These are phyloP conservation scores for Forsythia viridissima DNA, from an alignment of 257 asterid genomes.

Conservation along the genomic window DNA sequence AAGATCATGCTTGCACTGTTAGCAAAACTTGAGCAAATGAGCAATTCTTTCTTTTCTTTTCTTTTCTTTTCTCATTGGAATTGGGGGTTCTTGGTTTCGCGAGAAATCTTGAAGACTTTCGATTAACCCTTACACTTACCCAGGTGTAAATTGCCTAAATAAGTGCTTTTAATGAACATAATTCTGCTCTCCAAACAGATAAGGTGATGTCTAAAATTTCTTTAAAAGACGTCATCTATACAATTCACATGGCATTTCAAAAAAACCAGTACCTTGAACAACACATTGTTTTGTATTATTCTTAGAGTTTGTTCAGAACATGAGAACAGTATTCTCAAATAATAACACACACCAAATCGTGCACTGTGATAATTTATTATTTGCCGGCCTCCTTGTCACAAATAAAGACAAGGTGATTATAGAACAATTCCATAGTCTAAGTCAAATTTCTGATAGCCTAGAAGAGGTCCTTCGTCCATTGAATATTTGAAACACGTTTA, in stretches of 20 bases:
- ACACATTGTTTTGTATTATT: not conserved
- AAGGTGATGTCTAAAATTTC: not conserved
- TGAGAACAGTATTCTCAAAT: constrained; percentile 7
- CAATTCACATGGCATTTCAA: not conserved
- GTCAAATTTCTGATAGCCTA: not conserved
- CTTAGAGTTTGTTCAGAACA: not conserved
- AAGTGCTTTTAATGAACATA: not conserved
- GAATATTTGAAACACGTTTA: not conserved
- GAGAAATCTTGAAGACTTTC: not conserved
- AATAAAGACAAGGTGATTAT: not conserved
- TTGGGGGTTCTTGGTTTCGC: not conserved
- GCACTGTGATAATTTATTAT: not conserved
- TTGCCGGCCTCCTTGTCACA: not conserved
- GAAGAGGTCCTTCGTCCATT: not conserved
- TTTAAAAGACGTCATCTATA: not conserved
- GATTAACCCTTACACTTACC: not conserved
- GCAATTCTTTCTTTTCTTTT: not conserved
- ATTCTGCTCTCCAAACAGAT: not conserved
- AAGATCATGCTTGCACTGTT: not conserved
- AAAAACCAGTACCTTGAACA: not conserved
- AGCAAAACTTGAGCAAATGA: not conserved
- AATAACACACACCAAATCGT: not conserved
- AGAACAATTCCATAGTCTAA: not conserved
- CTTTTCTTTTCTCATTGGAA: not conserved
- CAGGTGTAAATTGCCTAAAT: not conserved